Conservation (phyloP, 139 green algal genomes). For the Chlamydomonas schloesseri region DNA sequence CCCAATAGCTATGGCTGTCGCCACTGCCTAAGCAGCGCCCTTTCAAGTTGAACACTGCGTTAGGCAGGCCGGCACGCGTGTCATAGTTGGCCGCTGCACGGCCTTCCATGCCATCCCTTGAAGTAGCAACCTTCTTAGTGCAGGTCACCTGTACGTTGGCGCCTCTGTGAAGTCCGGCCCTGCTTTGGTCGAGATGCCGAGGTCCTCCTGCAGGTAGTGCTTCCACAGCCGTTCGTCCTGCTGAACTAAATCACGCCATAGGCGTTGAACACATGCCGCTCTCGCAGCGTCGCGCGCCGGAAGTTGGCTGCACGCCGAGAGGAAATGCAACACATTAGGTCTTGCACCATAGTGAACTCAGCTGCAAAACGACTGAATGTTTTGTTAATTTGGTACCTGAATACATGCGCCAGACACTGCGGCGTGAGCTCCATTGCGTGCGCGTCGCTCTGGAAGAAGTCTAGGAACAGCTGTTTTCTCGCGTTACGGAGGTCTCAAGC, state of each 20-base stretch:
- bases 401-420: slow-evolving; percentile 17
- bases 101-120: too few species aligned
- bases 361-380: too few species aligned
- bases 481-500: too few species aligned
- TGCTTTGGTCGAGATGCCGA: not conserved
- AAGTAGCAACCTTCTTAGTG: too few species aligned
- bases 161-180: not conserved
- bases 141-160: slow-evolving; percentile 12
- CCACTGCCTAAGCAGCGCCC: too few species aligned
- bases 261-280: not conserved
- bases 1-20: too few species aligned
- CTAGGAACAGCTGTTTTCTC: too few species aligned
- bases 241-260: not conserved
- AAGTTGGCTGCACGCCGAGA: not conserved
- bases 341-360: not conserved
- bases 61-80: too few species aligned
- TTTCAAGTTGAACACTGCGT: too few species aligned
- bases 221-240: slow-evolving; percentile 40
- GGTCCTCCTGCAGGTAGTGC: not conserved
- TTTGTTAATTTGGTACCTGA: not conserved
- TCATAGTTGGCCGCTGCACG: too few species aligned
- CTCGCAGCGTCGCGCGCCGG: not conserved
- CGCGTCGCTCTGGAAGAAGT: too few species aligned
- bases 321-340: not conserved
- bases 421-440: not conserved